Percentiles rank a stretch among this genome's conserved stretches.
phyloP scores from a whole-genome alignment of 176 grass and related monocot species.

The Triticum turgidum region DNA sequence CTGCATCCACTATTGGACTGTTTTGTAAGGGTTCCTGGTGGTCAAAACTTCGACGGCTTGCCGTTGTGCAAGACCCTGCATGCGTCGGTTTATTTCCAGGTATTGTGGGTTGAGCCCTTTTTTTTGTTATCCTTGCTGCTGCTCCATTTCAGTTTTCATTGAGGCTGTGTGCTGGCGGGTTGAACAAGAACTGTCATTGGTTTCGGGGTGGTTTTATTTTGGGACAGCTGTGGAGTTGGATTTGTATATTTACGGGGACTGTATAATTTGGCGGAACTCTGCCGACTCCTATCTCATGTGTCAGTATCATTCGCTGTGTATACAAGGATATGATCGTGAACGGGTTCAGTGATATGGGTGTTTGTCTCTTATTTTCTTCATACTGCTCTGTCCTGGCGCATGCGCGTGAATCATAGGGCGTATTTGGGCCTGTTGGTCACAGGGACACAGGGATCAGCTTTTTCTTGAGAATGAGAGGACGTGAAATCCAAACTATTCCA shows the following conservation, averaged over 20 bases:
- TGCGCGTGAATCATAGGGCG: not conserved
- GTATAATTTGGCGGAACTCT: slow-evolving; percentile 23
- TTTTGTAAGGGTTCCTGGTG: slow-evolving; percentile 41
- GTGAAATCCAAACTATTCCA: no score
- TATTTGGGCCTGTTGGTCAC: not conserved
- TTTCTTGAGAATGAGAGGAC: no score
- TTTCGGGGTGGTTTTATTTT: slow-evolving; percentile 27
- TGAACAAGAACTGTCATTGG: slow-evolving; percentile 11
- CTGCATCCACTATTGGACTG: slow-evolving; percentile 47
- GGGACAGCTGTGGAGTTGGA: slow-evolving; percentile 8
- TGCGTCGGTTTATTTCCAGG: slow-evolving; percentile 35
- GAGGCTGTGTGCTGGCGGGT: not conserved
- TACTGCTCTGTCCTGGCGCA: not conserved
- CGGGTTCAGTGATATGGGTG: not conserved
- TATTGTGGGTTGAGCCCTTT: slow-evolving; percentile 14
- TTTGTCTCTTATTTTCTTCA: not conserved
- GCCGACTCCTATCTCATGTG: not conserved
- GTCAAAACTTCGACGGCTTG: slow-evolving; percentile 29
- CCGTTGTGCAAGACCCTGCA: slow-evolving; percentile 29
- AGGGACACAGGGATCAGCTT: not conserved
- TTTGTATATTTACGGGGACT: slow-evolving; percentile 7
- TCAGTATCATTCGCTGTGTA: not conserved
- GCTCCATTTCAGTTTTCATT: slow-evolving; percentile 19
- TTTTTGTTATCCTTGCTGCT: slow-evolving; percentile 13
- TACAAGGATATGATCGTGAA: not conserved